Evolutionary conservation across 2,329 filamentous ascomycete genomes (phyloP), one percentile per base, ranked within the genome.

Genomic region (Neofusicoccum cordaticola): DNA sequence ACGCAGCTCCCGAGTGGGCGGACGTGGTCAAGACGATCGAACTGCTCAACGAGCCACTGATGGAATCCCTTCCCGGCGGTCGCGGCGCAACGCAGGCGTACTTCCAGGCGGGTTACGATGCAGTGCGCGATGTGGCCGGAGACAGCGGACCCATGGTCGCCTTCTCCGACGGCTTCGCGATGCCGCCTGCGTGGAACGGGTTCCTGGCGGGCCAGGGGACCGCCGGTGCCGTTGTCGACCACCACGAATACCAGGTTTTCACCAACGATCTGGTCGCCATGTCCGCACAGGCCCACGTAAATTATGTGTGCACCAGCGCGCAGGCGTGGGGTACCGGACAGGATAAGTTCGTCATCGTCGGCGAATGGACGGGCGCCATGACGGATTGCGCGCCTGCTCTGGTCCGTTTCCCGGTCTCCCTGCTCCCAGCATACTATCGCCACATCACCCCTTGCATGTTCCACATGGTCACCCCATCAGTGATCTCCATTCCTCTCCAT

Each of bases 201-300:
- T 86, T 86, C 74, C 79, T 89, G 68, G 84, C 77, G 0, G 82
- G 84, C 70, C 75, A 80, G 67, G 79, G 81, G 68, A 76, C 81
- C 2, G 77, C 82, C 45, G 83, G 85, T 48, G 83, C 89, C 44
- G 83, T 85, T 50, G 75, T 91, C 67, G 88, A 91, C 71, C 86
- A 88, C 65, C 88, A 91, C 72, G 86, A 90, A 71, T 91, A 90
- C 72, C 85, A 90, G 71, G 81, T 87, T 65, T 90, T 90, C 76
- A 81, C 79, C 65, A 74, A 81, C 35, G 78, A 76, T 0, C 78
- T 84, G 27, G 77, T 88, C 31, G 79, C 80, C 19, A 73, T 85
- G 73, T 75, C 79, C 39, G 81, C 82, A 4, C 77, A 79, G 67
- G 72, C 85, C 62, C 88, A 90, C 69, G 76, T 84, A 48, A 75